These are phyloP conservation scores for Elongisporangium senticosum DNA, from an alignment of 352 stramenopile species.

Conservation along the genomic window DNA sequence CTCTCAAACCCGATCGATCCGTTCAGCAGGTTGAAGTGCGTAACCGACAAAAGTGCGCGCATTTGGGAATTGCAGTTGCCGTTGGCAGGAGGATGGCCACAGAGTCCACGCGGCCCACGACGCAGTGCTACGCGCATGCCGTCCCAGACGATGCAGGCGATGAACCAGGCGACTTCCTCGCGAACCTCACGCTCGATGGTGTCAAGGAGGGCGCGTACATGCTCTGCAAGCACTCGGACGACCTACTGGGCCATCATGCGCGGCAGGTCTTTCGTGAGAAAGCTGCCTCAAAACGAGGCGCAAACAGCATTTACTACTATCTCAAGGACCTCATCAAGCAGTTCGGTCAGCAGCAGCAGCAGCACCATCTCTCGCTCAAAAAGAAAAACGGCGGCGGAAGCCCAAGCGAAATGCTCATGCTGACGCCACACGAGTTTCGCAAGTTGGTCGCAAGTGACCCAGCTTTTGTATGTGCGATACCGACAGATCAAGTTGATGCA, in stretches of 20 bases:
- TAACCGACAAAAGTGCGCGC: constrained; percentile 4
- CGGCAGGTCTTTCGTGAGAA: constrained; percentile 83
- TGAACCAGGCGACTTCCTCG: constrained; percentile 37
- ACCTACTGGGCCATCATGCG: constrained; percentile 71
- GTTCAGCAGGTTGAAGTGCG: constrained; percentile 18
- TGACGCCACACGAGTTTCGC: constrained; percentile 69
- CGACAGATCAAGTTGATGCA: constrained; percentile 63
- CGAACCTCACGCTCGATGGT: constrained; percentile 72
- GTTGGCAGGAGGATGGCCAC: constrained; percentile 8
- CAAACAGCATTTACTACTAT: constrained; percentile 85
- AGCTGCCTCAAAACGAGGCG: constrained; percentile 66
- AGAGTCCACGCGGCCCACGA: neutral
- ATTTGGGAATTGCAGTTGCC: constrained; percentile 1
- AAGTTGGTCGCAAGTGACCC: constrained; percentile 76
- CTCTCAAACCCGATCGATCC: constrained; percentile 3
- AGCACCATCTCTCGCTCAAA: constrained; percentile 27
- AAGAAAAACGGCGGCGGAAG: constrained; percentile 26
- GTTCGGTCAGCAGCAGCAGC: constrained; percentile 40
- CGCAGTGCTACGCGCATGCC: constrained; percentile 2
- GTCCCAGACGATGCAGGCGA: constrained; percentile 18
- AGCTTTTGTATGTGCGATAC: constrained; percentile 63
- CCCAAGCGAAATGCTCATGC: constrained; percentile 34
- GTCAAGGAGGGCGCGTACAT: constrained; percentile 76
- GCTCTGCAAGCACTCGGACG: constrained; percentile 81
- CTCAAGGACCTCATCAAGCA: constrained; percentile 78